phyloP scores from a whole-genome alignment of 2,329 filamentous ascomycete species.

The Ophiostoma quercus region DNA sequence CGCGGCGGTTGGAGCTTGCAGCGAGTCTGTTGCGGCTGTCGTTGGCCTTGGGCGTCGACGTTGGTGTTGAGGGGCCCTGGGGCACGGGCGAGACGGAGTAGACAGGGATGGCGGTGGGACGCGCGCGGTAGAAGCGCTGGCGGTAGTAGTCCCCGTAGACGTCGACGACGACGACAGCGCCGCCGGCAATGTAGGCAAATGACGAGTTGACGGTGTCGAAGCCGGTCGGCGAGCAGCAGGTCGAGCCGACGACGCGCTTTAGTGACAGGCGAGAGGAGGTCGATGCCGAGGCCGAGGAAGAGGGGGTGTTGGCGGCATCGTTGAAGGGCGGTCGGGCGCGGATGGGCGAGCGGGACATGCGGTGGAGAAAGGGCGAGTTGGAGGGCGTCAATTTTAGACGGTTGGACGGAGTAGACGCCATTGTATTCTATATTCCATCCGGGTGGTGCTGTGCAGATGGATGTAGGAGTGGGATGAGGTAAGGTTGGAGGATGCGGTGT shows the following conservation, averaged over 20 bases:
- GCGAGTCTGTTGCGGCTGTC: constrained; percentile 57
- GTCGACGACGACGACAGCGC: constrained; percentile 83
- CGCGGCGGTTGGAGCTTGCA: constrained; percentile 37
- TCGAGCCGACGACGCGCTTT: constrained; percentile 84
- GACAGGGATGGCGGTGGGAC: constrained; percentile 67
- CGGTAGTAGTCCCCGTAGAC: constrained; percentile 62
- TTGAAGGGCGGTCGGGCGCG: constrained; percentile 47
- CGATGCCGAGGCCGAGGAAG: constrained; percentile 16
- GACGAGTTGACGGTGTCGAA: constrained; percentile 74
- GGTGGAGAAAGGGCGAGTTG: constrained; percentile 64
- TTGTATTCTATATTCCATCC: constrained; percentile 54
- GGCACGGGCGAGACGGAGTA: constrained; percentile 52
- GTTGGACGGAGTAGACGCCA: constrained; percentile 55
- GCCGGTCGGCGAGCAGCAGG: constrained; percentile 74
- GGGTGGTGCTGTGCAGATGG: constrained; percentile 30
- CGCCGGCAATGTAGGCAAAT: constrained; percentile 90
- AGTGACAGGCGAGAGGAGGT: constrained; percentile 61
- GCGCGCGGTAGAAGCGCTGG: constrained; percentile 87
- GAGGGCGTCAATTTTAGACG: constrained; percentile 68
- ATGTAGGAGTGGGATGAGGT: too few species aligned
- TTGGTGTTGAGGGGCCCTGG: constrained; percentile 46
- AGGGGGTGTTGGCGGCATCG: constrained; percentile 7
- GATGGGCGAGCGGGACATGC: constrained; percentile 58
- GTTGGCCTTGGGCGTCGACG: constrained; percentile 54
- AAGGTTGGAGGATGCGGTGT: background rate